A percentile compares a stretch with the other conserved stretches of the same genome.
Evolutionary conservation across 805 yeast genomes (phyloP).

Genomic region (Monosporozyma aerobia): DNA sequence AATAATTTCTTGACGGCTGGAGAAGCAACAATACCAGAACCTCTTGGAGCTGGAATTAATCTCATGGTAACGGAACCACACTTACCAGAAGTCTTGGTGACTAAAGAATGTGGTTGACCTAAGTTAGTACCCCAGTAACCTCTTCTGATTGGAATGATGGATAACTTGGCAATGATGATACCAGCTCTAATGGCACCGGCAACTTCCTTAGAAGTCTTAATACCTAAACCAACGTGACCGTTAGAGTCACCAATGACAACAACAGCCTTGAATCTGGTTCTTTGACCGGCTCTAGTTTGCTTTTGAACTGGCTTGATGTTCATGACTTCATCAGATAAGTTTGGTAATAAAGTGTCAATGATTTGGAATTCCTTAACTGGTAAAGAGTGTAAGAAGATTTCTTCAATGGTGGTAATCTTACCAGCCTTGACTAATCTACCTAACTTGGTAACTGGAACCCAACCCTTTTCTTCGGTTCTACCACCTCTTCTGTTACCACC

Average conservation of each 20-base stretch:
- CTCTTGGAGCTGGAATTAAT: conserved; percentile 99
- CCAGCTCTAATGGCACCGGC: conserved; percentile 99
- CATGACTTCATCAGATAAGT: conserved; percentile 97
- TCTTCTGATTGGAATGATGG: conserved; percentile 99
- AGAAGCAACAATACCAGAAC: conserved; percentile 99
- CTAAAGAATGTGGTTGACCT: conserved; percentile 99
- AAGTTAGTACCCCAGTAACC: conserved; percentile 99
- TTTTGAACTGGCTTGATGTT: conserved; percentile 99
- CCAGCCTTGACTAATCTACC: conserved; percentile 99
- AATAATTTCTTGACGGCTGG: conserved; percentile 98
- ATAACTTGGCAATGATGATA: conserved; percentile 96
- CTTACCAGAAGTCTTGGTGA: conserved; percentile 98
- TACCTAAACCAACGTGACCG: conserved; percentile 99
- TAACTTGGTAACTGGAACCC: conserved; percentile 99
- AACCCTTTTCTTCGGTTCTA: conserved; percentile 92
- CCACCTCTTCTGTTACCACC: conserved; percentile 60
- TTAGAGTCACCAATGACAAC: conserved; percentile 98
- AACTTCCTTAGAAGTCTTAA: conserved; percentile 99
- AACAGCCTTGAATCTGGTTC: conserved; percentile 99
- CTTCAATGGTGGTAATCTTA: conserved; percentile 92
- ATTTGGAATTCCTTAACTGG: conserved; percentile 99
- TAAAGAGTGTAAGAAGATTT: conserved; percentile 97
- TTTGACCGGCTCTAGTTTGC: conserved; percentile 99
- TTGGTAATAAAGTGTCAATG: conserved; percentile 93
- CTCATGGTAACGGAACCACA: conserved; percentile 99